Percentiles rank a stretch among this genome's conserved stretches.
phyloP scores from a whole-genome alignment of 2,329 filamentous ascomycete genomes.

The Kalaharituber pfeilii region DNA sequence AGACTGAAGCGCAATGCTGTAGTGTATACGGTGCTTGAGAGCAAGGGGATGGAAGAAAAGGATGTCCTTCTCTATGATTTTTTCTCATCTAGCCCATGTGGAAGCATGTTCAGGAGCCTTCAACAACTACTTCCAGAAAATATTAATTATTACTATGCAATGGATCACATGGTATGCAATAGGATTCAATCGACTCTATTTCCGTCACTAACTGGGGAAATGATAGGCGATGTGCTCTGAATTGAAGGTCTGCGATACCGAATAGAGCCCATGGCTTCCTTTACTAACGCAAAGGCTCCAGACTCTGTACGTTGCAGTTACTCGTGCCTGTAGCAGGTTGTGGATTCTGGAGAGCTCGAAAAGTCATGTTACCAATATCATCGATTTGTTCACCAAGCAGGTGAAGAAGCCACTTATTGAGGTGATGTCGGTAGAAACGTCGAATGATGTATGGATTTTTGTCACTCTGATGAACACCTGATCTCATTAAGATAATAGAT shows the following conservation, averaged over 20 bases:
- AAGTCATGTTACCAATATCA: no score
- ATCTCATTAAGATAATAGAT: slow-evolving; percentile 11
- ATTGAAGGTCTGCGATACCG: background rate
- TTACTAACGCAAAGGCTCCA: slow-evolving; percentile 19
- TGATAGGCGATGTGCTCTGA: background rate
- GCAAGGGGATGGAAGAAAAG: slow-evolving; percentile 28
- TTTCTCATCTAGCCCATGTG: slow-evolving; percentile 2
- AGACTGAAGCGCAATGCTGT: slow-evolving; percentile 7
- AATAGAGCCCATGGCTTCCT: slow-evolving; percentile 18
- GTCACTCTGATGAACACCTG: slow-evolving; percentile 16
- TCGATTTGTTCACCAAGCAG: slow-evolving; percentile 4
- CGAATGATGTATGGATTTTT: slow-evolving; percentile 11
- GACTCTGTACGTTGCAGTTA: slow-evolving; percentile 25
- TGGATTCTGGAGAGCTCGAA: slow-evolving; percentile 14
- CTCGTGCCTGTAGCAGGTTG: slow-evolving; percentile 20
- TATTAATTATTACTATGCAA: slow-evolving; percentile 12
- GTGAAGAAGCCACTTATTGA: slow-evolving; percentile 9
- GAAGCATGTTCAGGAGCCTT: slow-evolving; percentile 12
- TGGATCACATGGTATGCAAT: background rate
- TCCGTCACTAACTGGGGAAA: background rate
- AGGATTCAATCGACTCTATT: background rate
- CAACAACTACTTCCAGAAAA: slow-evolving; percentile 19
- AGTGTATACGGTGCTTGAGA: slow-evolving; percentile 25
- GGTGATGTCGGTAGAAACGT: slow-evolving; percentile 21
- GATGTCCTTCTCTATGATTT: slow-evolving; percentile 25